Percentiles rank a stretch among this genome's conserved stretches.
Evolutionary conservation across 2,329 filamentous ascomycete genomes (phyloP).

Genomic region (Diaporthe amygdali): DNA sequence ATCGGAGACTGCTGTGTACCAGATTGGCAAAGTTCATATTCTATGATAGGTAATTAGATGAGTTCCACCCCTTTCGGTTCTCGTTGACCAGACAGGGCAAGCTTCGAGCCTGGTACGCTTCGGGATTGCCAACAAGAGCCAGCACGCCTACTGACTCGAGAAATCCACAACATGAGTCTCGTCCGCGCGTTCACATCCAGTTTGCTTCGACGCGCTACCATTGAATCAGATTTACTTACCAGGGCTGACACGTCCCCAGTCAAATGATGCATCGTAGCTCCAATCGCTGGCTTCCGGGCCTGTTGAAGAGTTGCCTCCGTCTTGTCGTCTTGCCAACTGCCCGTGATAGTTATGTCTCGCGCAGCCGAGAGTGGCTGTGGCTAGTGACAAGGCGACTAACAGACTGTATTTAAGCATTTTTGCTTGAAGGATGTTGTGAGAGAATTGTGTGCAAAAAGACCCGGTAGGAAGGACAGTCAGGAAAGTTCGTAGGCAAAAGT

Average conservation of each 20-base stretch:
- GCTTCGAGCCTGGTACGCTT: background rate
- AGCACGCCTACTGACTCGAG: background rate
- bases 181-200: too few relatives aligned
- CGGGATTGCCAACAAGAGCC: background rate
- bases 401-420: background rate
- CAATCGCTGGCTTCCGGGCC: constrained; percentile 25
- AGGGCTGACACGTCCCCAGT: constrained; percentile 43
- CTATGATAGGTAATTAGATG: background rate
- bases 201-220: background rate
- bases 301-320: background rate
- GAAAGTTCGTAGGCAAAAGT: constrained; percentile 3
- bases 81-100: background rate
- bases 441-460: background rate
- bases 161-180: background rate
- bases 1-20: constrained; percentile 58
- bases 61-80: background rate
- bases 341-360: background rate
- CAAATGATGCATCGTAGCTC: constrained; percentile 42
- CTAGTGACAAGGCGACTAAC: background rate
- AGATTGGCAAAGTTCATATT: constrained; percentile 46
- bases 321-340: constrained; percentile 2
- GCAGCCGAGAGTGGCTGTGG: constrained; percentile 1
- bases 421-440: background rate
- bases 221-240: constrained; percentile 25
- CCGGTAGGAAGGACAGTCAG: background rate